Percentiles rank a stretch among this genome's conserved stretches.
phyloP scores from a whole-genome alignment of 345 rosid genomes.

The Populus pruinosa region DNA sequence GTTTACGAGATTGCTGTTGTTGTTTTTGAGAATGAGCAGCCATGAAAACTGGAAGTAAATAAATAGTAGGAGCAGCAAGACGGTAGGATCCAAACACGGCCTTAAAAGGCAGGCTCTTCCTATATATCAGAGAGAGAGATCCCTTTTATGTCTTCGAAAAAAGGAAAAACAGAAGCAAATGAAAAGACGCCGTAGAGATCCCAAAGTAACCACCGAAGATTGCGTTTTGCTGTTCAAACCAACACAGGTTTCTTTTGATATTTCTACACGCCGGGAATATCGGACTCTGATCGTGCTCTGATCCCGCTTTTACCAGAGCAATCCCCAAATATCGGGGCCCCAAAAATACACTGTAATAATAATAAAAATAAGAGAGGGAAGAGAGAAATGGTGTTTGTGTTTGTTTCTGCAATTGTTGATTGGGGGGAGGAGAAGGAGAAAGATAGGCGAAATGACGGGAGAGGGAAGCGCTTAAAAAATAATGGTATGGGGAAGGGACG shows the following conservation, averaged over 20 bases:
- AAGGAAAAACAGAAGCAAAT: background rate
- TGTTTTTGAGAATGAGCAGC: background rate
- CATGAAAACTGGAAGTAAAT: background rate
- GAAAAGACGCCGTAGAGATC: background rate
- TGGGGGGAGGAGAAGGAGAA: background rate
- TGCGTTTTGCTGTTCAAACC: background rate
- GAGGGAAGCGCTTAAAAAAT: background rate
- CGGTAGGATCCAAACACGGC: background rate
- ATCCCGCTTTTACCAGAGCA: background rate
- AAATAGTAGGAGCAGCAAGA: background rate
- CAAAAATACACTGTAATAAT: background rate
- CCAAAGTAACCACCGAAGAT: background rate
- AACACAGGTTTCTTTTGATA: background rate
- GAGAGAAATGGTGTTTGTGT: background rate
- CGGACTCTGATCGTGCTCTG: background rate
- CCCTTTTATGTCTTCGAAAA: background rate
- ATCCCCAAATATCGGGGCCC: background rate
- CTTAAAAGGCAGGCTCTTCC: conserved; percentile 1
- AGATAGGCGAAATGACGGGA: background rate
- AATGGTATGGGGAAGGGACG: background rate
- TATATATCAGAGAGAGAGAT: background rate
- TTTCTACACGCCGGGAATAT: background rate
- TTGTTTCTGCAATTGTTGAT: background rate
- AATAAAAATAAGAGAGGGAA: too few species aligned
- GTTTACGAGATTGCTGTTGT: background rate